Conservation (phyloP, 176 grass and related monocot species). For the Carex pumila region DNA sequence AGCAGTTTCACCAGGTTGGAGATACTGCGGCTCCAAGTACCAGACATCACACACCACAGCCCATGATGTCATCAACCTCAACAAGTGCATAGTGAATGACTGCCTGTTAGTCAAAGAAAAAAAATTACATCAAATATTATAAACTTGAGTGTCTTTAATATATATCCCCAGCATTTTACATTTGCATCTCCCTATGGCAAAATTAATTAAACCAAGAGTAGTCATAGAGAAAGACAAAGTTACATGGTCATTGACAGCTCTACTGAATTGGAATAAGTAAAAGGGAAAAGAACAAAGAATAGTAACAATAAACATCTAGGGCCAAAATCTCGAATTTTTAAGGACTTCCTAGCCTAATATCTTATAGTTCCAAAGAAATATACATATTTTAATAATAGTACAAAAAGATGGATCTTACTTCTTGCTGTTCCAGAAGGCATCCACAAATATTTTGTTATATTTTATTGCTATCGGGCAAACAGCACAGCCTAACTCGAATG, state of each 20-base stretch:
- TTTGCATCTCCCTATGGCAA: not conserved
- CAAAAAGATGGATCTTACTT: conserved; percentile 51
- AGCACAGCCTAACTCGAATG: conserved; percentile 94
- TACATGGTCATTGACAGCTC: not conserved
- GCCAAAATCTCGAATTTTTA: not conserved
- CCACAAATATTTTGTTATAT: conserved; percentile 99
- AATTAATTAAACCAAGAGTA: not conserved
- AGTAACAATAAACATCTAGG: not conserved
- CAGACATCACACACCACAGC: conserved; percentile 99
- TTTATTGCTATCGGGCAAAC: conserved; percentile 98
- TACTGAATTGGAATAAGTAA: not conserved
- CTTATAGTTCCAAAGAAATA: not conserved
- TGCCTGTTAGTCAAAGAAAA: conserved; percentile 40
- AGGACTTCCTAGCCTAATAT: not conserved
- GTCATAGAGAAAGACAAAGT: not conserved
- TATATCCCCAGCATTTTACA: not conserved
- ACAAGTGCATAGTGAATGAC: conserved; percentile 90
- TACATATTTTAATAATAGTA: conserved; percentile 6
- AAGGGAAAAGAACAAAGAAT: not conserved
- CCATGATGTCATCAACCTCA: conserved; percentile 92
- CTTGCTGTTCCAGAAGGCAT: conserved; percentile 99
- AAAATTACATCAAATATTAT: not conserved
- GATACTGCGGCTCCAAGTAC: conserved; percentile 92
- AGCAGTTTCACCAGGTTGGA: conserved; percentile 64
- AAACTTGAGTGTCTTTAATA: not conserved